These are phyloP conservation scores for Stygiomarasmius scandens DNA, from an alignment of 1,284 basidiomycete species.

Conservation along the genomic window DNA sequence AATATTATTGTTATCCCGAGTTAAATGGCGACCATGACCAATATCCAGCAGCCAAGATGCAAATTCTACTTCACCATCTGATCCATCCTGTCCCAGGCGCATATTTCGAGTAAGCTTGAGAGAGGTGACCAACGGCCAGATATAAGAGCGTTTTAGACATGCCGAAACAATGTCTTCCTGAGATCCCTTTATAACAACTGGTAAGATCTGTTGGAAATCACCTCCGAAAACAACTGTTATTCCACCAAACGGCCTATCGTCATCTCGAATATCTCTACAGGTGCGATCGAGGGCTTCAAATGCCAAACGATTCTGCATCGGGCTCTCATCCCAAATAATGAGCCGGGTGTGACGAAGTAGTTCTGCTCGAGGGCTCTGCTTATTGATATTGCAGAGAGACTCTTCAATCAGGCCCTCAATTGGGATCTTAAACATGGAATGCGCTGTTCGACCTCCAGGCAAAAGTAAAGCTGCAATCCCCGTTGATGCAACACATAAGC, in stretches of 20 bases:
- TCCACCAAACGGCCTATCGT: slow-evolving; percentile 39
- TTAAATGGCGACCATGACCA: slow-evolving; percentile 33
- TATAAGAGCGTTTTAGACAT: slow-evolving; percentile 32
- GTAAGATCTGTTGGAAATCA: slow-evolving; percentile 39
- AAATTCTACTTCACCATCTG: slow-evolving; percentile 29
- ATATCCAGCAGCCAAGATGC: slow-evolving; percentile 45
- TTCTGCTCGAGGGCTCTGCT: slow-evolving; percentile 25
- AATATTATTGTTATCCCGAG: slow-evolving; percentile 24
- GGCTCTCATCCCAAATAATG: slow-evolving; percentile 45
- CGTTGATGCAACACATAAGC: slow-evolving; percentile 48
- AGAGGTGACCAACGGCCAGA: slow-evolving; percentile 37
- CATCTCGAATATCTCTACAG: slow-evolving; percentile 28
- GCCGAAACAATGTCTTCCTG: slow-evolving; percentile 37
- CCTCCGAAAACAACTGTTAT: slow-evolving; percentile 42
- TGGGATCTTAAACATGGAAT: slow-evolving; percentile 48
- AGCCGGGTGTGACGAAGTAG: slow-evolving; percentile 28
- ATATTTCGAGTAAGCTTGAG: slow-evolving; percentile 40
- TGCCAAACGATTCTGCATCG: slow-evolving; percentile 34
- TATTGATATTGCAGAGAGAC: slow-evolving; percentile 35
- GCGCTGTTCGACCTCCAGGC: slow-evolving; percentile 43
- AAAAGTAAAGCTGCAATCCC: slow-evolving; percentile 47
- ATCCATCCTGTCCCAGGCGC: slow-evolving; percentile 30
- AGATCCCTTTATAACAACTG: slow-evolving; percentile 32
- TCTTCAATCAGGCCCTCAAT: slow-evolving; percentile 31
- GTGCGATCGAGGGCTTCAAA: slow-evolving; percentile 37